Conservation (phyloP, 169 alveolate genomes). For the Eimeria zaria region DNA sequence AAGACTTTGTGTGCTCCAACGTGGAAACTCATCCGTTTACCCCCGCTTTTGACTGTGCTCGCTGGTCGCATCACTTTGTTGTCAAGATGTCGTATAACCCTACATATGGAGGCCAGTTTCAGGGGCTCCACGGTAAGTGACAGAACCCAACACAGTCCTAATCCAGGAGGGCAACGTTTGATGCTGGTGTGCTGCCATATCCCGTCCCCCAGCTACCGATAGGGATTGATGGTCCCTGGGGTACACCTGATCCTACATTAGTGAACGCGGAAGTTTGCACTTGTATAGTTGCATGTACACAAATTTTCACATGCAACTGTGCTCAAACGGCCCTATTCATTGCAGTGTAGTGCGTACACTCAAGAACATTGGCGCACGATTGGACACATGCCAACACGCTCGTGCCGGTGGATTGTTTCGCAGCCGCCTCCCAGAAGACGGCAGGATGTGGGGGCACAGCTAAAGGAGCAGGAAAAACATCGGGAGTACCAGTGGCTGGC, state of each 20-base stretch:
- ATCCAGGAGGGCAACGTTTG: neutral
- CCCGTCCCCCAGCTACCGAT: neutral
- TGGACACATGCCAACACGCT: neutral
- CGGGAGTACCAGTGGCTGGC: neutral
- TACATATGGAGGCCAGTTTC: slow-evolving; percentile 79
- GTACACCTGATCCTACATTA: neutral
- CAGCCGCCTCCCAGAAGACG: slow-evolving; percentile 36
- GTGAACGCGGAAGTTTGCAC: neutral
- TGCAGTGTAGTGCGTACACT: neutral
- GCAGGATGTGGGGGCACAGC: slow-evolving; percentile 7
- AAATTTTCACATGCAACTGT: neutral
- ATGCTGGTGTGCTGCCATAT: neutral
- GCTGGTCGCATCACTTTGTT: neutral
- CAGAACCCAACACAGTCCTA: neutral
- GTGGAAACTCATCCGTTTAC: neutral
- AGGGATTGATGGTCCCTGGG: neutral
- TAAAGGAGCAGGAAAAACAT: slow-evolving; percentile 15
- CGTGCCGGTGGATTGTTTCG: neutral
- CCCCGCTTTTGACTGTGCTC: neutral
- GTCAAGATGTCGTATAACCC: slow-evolving; percentile 81
- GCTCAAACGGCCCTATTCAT: neutral
- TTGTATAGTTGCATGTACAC: neutral
- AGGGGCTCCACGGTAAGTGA: slow-evolving; percentile 49
- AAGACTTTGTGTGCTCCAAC: neutral
- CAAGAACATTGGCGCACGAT: neutral